Percentiles rank a stretch among this genome's conserved stretches.
Conservation (phyloP, 371 early-diverging fungal genomes). For the Saksenaea oblongispora region DNA sequence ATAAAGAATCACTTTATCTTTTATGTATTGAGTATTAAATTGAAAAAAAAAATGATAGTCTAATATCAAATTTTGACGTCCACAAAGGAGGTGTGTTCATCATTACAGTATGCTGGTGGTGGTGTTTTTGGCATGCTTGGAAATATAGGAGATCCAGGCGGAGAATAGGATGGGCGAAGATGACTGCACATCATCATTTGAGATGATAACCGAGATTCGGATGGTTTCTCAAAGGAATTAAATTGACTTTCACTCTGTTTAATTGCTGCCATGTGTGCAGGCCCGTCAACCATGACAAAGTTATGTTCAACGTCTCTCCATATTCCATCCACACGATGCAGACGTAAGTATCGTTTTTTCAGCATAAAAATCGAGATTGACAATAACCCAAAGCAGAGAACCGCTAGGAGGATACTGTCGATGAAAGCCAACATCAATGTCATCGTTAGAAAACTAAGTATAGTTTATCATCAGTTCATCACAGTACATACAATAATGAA, state of each 20-base stretch:
- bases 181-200: background rate
- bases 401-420: background rate
- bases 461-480: background rate
- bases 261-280: conserved; percentile 26
- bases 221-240: background rate
- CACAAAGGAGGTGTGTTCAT: background rate
- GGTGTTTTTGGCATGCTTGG: background rate
- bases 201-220: background rate
- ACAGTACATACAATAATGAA: background rate
- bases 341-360: background rate
- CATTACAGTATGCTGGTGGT: background rate
- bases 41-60: background rate
- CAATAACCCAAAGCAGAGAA: background rate
- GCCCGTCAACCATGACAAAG: conserved; percentile 26
- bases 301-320: conserved; percentile 17
- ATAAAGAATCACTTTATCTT: background rate
- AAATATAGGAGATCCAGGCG: background rate
- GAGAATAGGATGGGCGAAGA: conserved; percentile 2
- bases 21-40: background rate
- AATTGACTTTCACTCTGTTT: conserved; percentile 17
- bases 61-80: conserved; percentile 2
- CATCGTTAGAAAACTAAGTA: background rate
- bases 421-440: background rate
- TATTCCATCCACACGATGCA: background rate
- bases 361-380: background rate